Conservation (phyloP, 2,329 filamentous ascomycete genomes). For the Sarocladium oryzae region DNA sequence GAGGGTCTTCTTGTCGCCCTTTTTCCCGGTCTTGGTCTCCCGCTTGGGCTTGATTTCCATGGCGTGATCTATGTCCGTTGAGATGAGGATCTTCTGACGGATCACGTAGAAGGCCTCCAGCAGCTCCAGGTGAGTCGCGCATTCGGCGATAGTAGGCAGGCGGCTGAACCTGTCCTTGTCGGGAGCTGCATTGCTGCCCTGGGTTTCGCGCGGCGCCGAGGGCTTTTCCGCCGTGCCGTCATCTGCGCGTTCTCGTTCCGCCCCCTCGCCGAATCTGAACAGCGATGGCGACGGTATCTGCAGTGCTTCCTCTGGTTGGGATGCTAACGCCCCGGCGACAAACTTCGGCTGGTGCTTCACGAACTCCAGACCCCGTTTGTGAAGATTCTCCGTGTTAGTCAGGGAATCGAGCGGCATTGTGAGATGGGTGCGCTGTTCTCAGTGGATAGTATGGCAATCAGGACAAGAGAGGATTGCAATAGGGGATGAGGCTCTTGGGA, state of each 20-base stretch:
- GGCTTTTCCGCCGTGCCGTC: background rate
- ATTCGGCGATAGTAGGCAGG: conserved; percentile 22
- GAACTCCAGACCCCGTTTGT: background rate
- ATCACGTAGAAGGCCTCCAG: conserved; percentile 51
- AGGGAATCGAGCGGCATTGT: conserved; percentile 4
- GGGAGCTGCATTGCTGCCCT: background rate
- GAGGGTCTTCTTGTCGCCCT: conserved; percentile 16
- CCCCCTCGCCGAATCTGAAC: background rate
- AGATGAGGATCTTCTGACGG: conserved; percentile 23
- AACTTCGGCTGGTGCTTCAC: background rate
- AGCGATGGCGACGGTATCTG: background rate
- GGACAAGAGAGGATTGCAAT: background rate
- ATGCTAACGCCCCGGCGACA: background rate
- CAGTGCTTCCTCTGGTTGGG: background rate
- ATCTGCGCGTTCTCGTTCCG: background rate
- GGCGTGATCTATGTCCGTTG: conserved; percentile 14
- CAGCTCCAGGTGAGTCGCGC: conserved; percentile 53
- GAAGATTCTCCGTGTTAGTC: background rate
- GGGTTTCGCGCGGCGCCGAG: background rate
- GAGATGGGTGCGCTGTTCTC: too few relatives aligned
- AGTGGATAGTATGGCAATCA: background rate
- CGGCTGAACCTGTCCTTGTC: background rate
- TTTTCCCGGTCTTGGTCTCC: conserved; percentile 12
- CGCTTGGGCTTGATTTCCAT: conserved; percentile 14
- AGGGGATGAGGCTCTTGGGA: background rate